Evolutionary conservation across 2,329 filamentous ascomycete species (phyloP).

Genomic region (Calonectria hongkongensis): DNA sequence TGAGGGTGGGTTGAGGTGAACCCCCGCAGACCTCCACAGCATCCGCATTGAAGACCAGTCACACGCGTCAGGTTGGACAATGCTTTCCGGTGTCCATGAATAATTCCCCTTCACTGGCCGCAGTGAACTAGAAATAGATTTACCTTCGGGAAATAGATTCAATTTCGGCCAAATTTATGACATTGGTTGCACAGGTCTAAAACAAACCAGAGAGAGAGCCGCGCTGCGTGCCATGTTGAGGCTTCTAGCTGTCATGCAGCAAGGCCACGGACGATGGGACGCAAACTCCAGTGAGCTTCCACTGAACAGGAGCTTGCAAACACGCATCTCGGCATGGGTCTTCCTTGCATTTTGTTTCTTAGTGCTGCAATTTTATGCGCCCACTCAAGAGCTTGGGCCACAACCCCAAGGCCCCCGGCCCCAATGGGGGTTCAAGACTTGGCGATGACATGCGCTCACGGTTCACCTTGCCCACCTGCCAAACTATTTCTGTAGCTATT

Average conservation of each 20-base stretch:
- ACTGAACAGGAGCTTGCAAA: neutral
- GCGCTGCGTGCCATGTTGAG: neutral
- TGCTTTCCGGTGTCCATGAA: neutral
- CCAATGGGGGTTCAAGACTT: neutral
- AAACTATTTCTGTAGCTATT: neutral
- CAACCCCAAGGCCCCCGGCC: neutral
- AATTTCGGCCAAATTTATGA: neutral
- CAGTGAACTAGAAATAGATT: neutral
- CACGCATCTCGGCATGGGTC: neutral
- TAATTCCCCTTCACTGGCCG: neutral
- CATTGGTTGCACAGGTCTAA: too few relatives aligned
- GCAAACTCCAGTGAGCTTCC: neutral
- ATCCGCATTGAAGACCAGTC: neutral
- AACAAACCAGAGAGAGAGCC: too few relatives aligned
- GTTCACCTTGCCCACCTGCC: constrained; percentile 6
- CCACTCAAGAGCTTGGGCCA: constrained; percentile 5
- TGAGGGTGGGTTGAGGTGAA: neutral
- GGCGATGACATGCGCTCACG: constrained; percentile 5
- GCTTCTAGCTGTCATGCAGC: neutral
- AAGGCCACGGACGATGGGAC: neutral
- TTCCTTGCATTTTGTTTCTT: constrained; percentile 19
- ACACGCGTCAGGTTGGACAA: constrained; percentile 13
- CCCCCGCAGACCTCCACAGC: neutral
- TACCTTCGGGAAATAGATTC: neutral
- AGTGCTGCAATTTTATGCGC: constrained; percentile 21